Evolutionary conservation across 2,329 filamentous ascomycete genomes (phyloP), one percentile per base, ranked within the genome.

Genomic region (Microdochium nivale): DNA sequence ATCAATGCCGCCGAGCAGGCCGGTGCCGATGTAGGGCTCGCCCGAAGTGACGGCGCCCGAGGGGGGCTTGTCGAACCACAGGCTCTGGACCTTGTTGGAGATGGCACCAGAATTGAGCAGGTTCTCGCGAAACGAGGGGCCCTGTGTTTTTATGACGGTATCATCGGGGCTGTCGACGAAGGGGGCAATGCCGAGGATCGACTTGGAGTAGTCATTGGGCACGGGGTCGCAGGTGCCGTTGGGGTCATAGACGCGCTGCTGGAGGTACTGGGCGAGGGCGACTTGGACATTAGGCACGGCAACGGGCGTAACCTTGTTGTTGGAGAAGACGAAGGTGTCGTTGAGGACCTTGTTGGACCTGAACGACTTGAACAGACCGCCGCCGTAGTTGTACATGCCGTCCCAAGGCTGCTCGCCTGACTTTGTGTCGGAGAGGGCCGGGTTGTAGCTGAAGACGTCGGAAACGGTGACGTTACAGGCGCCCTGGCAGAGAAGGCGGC

Each of bases 1-100:
- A 49, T 67, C 64, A 48, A 68, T 58, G n/a, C 61, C 65, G 46
- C 67, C 65, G 52, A 67, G 62, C 3, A 69, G 55, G 2, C 58
- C 59, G 21, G 60, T 61, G 47, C 67, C 67, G 0, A 57, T 61
- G 49, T 59, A 62, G n/a, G 10, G 13, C n/a, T 24, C 40, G 21
- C 33, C 33, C 11, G 60, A 60, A 27, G 56, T 61, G 14, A 54
- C 47, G 16, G 55, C 47, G 30, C 56, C 56, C 3, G 51, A 52
- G 7, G 61, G 58, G 10, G 59, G 54, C 49, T 60, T 55, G 50
- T 68, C 63, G 54, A 68, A 67, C 65, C 66, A 69, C 58, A 67
- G 61, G 4, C 55, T 55, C 57, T 64, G 59, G 8, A 67, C 64
- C 21, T 60, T 55, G 23, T 60, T 59, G 5, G 53, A 56, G 44